These are phyloP conservation scores for Diddensiella transvaalensis DNA, from an alignment of 805 yeast genomes.

Conservation along the genomic window DNA sequence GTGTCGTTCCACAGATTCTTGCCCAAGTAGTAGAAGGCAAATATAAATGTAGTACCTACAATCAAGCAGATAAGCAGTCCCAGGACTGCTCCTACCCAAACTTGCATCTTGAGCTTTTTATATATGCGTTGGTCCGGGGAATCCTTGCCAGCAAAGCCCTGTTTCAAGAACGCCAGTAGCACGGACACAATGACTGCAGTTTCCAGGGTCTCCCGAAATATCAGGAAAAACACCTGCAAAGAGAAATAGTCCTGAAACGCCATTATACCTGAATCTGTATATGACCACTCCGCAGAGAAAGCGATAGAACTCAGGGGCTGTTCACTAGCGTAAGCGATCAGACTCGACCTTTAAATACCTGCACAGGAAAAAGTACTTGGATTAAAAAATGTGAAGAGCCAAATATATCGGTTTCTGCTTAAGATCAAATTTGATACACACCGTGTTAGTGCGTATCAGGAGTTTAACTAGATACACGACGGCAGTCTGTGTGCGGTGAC, in stretches of 20 bases:
- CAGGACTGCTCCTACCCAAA: constrained; percentile 73
- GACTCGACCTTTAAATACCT: no score
- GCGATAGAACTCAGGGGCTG: no score
- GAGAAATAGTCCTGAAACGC: constrained; percentile 43
- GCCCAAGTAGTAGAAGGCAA: constrained; percentile 70
- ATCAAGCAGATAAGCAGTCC: constrained; percentile 69
- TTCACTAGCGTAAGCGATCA: no score
- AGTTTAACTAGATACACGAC: no score
- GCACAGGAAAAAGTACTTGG: no score
- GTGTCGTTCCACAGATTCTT: constrained; percentile 83
- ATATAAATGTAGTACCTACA: constrained; percentile 69
- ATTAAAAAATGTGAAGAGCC: no score
- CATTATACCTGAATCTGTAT: constrained; percentile 4
- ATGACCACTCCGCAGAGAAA: neutral
- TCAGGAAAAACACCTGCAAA: constrained; percentile 80
- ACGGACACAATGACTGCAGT: constrained; percentile 86
- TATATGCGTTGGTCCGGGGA: constrained; percentile 32
- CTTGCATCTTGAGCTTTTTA: constrained; percentile 55
- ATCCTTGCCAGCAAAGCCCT: constrained; percentile 47
- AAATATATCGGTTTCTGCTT: no score
- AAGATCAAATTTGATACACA: no score
- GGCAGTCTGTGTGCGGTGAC: no score
- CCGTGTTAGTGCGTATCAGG: no score
- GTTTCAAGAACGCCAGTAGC: constrained; percentile 78
- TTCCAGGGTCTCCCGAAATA: constrained; percentile 84